Evolutionary conservation across 768 basidiomycete genomes (phyloP).

Genomic region (Trametes elegans): DNA sequence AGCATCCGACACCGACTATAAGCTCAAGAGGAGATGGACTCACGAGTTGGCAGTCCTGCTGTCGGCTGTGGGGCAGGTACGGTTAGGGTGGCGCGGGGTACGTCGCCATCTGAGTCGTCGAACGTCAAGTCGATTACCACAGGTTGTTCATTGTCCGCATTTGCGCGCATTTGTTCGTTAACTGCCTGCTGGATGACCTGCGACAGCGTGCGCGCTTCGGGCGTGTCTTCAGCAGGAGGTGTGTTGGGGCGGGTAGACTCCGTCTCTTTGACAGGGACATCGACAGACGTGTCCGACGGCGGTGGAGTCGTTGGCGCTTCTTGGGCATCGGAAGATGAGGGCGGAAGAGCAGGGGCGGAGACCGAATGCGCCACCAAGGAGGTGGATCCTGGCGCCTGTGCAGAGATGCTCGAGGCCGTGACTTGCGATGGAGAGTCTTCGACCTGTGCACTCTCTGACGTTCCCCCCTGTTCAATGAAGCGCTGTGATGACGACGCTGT

Average conservation of each 20-base stretch:
- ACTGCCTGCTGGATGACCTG: conserved; percentile 7
- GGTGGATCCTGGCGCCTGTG: too few relatives aligned
- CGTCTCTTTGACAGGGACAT: too few relatives aligned
- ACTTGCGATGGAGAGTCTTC: too few relatives aligned
- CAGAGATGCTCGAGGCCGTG: too few relatives aligned
- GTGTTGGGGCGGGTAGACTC: background rate
- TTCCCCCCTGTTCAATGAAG: too few relatives aligned
- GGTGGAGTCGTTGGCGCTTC: background rate
- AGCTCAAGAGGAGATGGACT: background rate
- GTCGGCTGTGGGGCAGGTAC: background rate
- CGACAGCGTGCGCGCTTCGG: background rate
- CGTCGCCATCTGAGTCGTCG: conserved; percentile 1
- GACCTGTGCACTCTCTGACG: too few relatives aligned
- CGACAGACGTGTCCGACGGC: background rate
- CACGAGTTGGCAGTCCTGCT: background rate
- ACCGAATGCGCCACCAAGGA: too few relatives aligned
- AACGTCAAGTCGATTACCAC: conserved; percentile 14
- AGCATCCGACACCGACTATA: background rate
- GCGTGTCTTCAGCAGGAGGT: background rate
- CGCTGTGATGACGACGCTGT: too few relatives aligned
- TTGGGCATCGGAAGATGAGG: background rate
- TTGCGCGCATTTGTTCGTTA: too few relatives aligned
- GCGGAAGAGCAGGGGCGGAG: too few relatives aligned
- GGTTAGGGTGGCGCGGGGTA: background rate
- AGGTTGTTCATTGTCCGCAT: background rate